phyloP scores from a whole-genome alignment of 75 land plant species.

The Pinus taeda region DNA sequence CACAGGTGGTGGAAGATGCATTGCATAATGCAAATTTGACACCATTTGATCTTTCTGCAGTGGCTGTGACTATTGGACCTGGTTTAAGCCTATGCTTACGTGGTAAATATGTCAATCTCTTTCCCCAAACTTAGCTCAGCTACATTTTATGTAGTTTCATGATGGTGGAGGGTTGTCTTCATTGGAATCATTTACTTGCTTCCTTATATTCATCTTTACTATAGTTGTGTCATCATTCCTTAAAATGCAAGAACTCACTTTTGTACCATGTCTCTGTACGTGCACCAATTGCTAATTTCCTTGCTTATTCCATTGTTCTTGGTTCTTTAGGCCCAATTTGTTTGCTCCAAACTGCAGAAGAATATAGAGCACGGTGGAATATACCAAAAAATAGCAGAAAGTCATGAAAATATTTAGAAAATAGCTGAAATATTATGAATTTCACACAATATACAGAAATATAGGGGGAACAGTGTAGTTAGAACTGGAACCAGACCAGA shows the following conservation, averaged over 20 bases:
- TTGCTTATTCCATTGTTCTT: neutral
- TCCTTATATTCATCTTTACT: neutral
- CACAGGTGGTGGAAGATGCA: conserved; percentile 85
- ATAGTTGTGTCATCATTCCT: neutral
- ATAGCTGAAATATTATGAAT: too few relatives aligned
- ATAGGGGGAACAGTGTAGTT: too few relatives aligned
- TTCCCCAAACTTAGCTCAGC: too few relatives aligned
- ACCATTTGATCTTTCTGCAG: conserved; percentile 79
- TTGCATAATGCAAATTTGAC: conserved; percentile 62
- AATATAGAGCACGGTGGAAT: too few relatives aligned
- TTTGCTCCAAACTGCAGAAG: too few relatives aligned
- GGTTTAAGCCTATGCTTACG: conserved; percentile 93
- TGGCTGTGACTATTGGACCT: conserved; percentile 99
- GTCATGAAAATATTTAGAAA: too few relatives aligned
- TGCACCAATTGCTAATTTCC: neutral
- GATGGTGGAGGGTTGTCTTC: neutral
- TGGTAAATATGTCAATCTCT: conserved; percentile 21
- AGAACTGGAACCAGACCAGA: too few relatives aligned
- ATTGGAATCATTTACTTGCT: neutral
- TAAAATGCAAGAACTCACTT: neutral
- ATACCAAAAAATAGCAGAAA: too few relatives aligned
- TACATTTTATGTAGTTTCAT: neutral
- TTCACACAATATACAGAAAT: too few relatives aligned
- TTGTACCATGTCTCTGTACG: neutral
- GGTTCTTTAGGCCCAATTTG: too few relatives aligned